These are phyloP conservation scores for Pseudomassariella vexata DNA, from an alignment of 2,329 filamentous ascomycete species.

Conservation along the genomic window DNA sequence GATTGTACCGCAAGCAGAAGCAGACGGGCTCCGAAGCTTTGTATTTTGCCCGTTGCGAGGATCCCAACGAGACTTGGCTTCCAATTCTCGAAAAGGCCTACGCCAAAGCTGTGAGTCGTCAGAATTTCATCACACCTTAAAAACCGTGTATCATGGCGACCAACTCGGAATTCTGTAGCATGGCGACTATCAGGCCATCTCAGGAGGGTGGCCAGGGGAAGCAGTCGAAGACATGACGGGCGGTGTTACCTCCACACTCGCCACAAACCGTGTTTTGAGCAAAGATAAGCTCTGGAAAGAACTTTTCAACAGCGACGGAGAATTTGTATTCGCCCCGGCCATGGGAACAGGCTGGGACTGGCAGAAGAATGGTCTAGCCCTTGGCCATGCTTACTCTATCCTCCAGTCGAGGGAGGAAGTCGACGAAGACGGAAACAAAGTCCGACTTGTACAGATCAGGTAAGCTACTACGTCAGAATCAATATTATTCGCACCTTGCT, in stretches of 20 bases:
- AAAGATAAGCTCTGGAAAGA: slow-evolving; percentile 68
- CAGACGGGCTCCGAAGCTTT: slow-evolving; percentile 65
- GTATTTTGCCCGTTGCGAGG: slow-evolving; percentile 64
- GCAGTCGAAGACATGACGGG: slow-evolving; percentile 42
- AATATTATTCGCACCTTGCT: neutral
- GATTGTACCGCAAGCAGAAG: slow-evolving; percentile 54
- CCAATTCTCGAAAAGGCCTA: slow-evolving; percentile 70
- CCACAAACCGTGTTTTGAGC: slow-evolving; percentile 52
- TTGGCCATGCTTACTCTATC: slow-evolving; percentile 46
- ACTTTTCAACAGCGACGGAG: slow-evolving; percentile 58
- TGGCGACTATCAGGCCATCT: slow-evolving; percentile 63
- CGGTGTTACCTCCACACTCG: slow-evolving; percentile 51
- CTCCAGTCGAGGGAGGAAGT: slow-evolving; percentile 39
- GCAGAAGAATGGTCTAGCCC: slow-evolving; percentile 32
- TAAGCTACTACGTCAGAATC: slow-evolving; percentile 16
- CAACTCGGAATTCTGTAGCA: slow-evolving; percentile 34
- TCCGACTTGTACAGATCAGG: slow-evolving; percentile 38
- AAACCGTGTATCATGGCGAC: too few relatives aligned
- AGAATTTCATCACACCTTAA: too few relatives aligned
- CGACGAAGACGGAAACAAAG: slow-evolving; percentile 30
- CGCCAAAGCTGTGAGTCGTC: too few relatives aligned
- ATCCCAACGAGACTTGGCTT: slow-evolving; percentile 69
- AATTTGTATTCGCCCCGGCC: slow-evolving; percentile 54
- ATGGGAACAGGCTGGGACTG: slow-evolving; percentile 21
- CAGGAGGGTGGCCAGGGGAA: slow-evolving; percentile 58